Percentiles rank a stretch among this genome's conserved stretches.
Evolutionary conservation across 345 rosid species (phyloP).

Genomic region (Bruguiera gymnorhiza): DNA sequence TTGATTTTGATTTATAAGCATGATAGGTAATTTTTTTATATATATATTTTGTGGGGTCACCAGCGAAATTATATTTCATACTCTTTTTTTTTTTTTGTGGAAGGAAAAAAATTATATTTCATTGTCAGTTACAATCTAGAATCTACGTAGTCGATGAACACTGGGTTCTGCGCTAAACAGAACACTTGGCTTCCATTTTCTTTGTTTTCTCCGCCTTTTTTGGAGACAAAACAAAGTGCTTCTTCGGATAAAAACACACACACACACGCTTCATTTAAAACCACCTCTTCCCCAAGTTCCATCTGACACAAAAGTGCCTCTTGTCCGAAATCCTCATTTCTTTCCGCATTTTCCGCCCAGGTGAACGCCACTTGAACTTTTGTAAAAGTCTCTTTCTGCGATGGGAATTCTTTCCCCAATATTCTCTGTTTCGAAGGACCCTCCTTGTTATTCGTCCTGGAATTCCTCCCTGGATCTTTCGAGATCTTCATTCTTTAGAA

Average conservation of each 20-base stretch:
- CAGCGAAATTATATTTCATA: no score
- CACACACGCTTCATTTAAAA: background rate
- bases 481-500: background rate
- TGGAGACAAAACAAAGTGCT: slow-evolving; percentile 7
- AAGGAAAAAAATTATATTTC: no score
- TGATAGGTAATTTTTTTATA: no score
- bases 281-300: background rate
- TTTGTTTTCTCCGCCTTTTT: slow-evolving; percentile 18
- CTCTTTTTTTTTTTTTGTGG: no score
- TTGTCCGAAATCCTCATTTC: background rate
- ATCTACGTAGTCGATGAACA: no score
- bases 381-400: background rate
- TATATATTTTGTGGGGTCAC: no score
- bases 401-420: slow-evolving; percentile 10
- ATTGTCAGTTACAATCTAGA: no score
- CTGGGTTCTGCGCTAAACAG: background rate
- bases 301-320: background rate
- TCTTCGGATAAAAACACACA: background rate
- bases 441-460: background rate
- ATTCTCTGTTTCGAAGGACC: slow-evolving; percentile 10
- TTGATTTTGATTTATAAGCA: no score
- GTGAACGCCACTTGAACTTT: background rate
- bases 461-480: background rate
- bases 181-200: background rate
- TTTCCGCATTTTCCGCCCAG: background rate